phyloP scores from a whole-genome alignment of 768 basidiomycete species.

The Suillus alpinus region DNA sequence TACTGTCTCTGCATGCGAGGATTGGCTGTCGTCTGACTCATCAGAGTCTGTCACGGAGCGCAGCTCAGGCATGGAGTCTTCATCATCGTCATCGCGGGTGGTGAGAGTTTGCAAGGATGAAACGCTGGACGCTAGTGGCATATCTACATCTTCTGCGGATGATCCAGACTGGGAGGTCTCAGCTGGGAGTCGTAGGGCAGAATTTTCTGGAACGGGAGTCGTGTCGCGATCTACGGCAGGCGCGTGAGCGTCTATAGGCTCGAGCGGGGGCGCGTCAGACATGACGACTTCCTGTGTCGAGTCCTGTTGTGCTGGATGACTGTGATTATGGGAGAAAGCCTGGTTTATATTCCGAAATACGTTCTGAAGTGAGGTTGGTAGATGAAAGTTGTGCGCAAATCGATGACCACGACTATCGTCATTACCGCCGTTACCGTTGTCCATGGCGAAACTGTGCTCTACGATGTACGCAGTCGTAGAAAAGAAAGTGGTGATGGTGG shows the following conservation, averaged over 20 bases:
- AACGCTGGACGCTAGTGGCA: conserved; percentile 1
- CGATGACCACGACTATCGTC: conserved; percentile 5
- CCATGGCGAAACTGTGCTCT: background rate
- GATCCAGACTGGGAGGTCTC: conserved; percentile 5
- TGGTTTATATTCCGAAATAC: conserved; percentile 32
- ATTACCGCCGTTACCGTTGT: conserved; percentile 14
- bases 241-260: conserved; percentile 3
- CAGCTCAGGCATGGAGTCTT: conserved; percentile 42
- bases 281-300: background rate
- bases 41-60: conserved; percentile 38
- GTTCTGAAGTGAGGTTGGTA: conserved; percentile 27
- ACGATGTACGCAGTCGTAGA: background rate
- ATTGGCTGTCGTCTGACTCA: conserved; percentile 30
- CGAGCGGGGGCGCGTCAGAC: conserved; percentile 4
- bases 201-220: conserved; percentile 4
- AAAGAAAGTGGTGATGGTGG: conserved; percentile 11
- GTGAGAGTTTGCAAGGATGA: background rate
- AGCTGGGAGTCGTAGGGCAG: conserved; percentile 1
- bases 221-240: background rate
- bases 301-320: conserved; percentile 1
- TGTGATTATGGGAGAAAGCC: conserved; percentile 19
- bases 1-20: conserved; percentile 29
- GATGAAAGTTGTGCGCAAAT: conserved; percentile 19
- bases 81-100: conserved; percentile 25
- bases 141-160: conserved; percentile 8